Conservation (phyloP, 2,329 filamentous ascomycete species). For the Parastagonospora avenae region DNA sequence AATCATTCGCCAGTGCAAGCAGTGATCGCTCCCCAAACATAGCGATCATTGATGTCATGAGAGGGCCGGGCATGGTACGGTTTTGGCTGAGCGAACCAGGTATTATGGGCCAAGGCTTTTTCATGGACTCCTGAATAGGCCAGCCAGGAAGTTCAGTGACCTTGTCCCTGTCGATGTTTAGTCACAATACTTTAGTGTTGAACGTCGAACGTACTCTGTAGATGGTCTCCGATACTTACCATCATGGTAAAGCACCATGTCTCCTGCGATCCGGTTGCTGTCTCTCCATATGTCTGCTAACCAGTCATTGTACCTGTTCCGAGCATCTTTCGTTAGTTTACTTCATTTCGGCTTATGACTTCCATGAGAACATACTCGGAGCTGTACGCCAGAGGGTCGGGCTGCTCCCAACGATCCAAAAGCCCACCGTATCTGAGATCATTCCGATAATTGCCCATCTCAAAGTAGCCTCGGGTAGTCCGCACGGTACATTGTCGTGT, state of each 20-base stretch:
- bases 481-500: not conserved
- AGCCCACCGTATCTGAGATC: not conserved
- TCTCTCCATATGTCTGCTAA: conserved; percentile 5
- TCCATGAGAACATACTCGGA: too few species aligned
- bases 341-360: not conserved
- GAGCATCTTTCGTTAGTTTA: too few species aligned
- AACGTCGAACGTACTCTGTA: not conserved
- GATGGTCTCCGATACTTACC: conserved; percentile 3
- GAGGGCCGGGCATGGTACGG: conserved; percentile 4
- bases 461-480: conserved; percentile 4
- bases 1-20: conserved; percentile 1
- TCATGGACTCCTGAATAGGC: not conserved
- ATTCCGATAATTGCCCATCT: conserved; percentile 4
- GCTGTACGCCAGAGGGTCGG: not conserved
- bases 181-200: not conserved
- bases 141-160: conserved; percentile 1
- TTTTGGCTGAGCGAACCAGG: not conserved
- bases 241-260: too few species aligned
- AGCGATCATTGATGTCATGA: conserved; percentile 8
- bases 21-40: conserved; percentile 8
- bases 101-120: not conserved
- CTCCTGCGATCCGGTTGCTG: not conserved
- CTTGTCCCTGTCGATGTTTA: not conserved
- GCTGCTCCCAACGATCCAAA: conserved; percentile 1
- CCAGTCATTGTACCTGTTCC: conserved; percentile 10